phyloP scores from a whole-genome alignment of 257 asterid genomes.

The Ajuga chamaepitys region DNA sequence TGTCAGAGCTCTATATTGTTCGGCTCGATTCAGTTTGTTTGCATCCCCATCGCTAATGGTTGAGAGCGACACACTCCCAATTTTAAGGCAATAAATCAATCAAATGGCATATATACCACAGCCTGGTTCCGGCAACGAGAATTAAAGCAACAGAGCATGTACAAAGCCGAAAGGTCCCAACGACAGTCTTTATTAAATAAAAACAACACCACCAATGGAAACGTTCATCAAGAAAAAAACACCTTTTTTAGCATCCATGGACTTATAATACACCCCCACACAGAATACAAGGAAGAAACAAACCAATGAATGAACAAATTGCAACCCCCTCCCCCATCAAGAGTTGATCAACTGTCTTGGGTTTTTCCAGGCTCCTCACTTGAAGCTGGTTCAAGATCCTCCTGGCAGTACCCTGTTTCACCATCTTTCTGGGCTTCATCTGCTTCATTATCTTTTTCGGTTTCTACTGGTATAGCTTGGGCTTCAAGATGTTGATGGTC shows the following conservation, averaged over 20 bases:
- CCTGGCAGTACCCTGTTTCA: background rate
- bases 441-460: slow-evolving; percentile 10
- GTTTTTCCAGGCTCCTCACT: slow-evolving; percentile 10
- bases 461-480: slow-evolving; percentile 24
- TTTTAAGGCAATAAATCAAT: background rate
- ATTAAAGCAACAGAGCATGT: background rate
- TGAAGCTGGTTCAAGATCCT: slow-evolving; percentile 9
- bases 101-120: background rate
- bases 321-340: slow-evolving; percentile 7
- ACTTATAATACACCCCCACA: slow-evolving; percentile 3
- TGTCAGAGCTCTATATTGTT: too few species aligned
- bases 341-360: slow-evolving; percentile 14
- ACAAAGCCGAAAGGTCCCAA: background rate
- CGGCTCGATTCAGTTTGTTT: too few species aligned
- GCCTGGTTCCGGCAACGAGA: background rate
- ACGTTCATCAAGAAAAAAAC: background rate
- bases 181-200: background rate
- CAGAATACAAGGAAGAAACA: slow-evolving; percentile 7
- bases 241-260: slow-evolving; percentile 8
- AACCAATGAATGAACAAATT: slow-evolving; percentile 44
- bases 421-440: background rate
- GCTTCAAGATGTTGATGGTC: slow-evolving; percentile 17
- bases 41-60: too few species aligned
- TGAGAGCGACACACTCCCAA: too few species aligned
- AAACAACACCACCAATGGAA: background rate